phyloP scores from a whole-genome alignment of 73 alveolate genomes.

The Blepharisma stoltei region DNA sequence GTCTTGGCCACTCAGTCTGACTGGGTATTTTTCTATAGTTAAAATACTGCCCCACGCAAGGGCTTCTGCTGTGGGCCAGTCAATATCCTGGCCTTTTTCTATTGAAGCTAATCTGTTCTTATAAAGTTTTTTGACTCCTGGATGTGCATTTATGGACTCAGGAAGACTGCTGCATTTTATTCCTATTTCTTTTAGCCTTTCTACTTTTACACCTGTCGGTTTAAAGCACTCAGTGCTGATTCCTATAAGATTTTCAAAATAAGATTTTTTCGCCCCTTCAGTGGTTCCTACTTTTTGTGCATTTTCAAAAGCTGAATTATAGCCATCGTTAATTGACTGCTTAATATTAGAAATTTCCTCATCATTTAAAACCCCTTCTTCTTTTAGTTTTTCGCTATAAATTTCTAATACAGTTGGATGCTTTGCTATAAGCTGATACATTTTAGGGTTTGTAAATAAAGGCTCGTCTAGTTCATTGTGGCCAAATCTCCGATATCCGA shows the following conservation, averaged over 20 bases:
- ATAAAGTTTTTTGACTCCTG: slow-evolving; percentile 60
- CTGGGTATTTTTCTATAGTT: slow-evolving; percentile 70
- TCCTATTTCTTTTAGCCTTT: slow-evolving; percentile 55
- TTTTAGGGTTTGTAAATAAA: slow-evolving; percentile 56
- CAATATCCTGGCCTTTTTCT: slow-evolving; percentile 84
- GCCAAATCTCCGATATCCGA: slow-evolving; percentile 74
- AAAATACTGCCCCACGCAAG: slow-evolving; percentile 88
- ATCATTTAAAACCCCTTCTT: slow-evolving; percentile 54
- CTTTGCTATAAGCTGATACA: slow-evolving; percentile 41
- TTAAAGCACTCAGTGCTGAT: neutral
- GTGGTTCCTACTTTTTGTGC: neutral
- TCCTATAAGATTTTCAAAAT: neutral
- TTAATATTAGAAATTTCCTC: slow-evolving; percentile 37
- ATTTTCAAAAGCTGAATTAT: neutral
- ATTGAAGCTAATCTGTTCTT: slow-evolving; percentile 60
- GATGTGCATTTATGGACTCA: slow-evolving; percentile 61
- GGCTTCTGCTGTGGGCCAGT: slow-evolving; percentile 94
- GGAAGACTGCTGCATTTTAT: slow-evolving; percentile 61
- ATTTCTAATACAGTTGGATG: slow-evolving; percentile 4
- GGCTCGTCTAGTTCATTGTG: slow-evolving; percentile 76
- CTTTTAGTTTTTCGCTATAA: slow-evolving; percentile 47
- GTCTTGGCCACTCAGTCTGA: slow-evolving; percentile 81
- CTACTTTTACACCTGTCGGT: slow-evolving; percentile 53
- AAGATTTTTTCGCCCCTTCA: slow-evolving; percentile 24
- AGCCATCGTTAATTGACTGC: no score